Evolutionary conservation across 1,139 yeast species (phyloP).

Genomic region (Yamadazyma atmosphaerica): DNA sequence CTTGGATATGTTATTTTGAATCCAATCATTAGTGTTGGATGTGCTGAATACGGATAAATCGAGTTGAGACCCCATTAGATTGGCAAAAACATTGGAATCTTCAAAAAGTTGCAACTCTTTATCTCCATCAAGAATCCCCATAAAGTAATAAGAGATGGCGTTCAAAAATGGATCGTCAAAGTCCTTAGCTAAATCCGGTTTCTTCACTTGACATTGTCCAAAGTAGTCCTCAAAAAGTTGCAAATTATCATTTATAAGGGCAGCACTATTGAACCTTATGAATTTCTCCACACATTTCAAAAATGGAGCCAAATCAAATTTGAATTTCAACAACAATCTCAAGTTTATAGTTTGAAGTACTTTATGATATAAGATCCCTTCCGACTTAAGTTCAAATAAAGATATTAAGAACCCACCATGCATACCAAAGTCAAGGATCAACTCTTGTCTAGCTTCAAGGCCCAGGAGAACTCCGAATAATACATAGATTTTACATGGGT

Average conservation of each 20-base stretch:
- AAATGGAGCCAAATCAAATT: constrained; percentile 23
- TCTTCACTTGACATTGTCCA: constrained; percentile 4
- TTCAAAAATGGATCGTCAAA: constrained; percentile 6
- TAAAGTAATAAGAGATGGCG: constrained; percentile 10
- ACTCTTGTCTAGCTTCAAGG: constrained; percentile 25
- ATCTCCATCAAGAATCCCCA: constrained; percentile 4
- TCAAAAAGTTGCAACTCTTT: constrained; percentile 3
- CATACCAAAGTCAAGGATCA: constrained; percentile 28
- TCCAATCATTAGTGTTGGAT: constrained; percentile 5
- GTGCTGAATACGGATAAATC: constrained; percentile 5
- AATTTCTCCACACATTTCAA: constrained; percentile 38
- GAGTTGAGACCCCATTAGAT: constrained; percentile 13
- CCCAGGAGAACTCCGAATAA: constrained; percentile 60
- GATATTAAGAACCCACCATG: constrained; percentile 34
- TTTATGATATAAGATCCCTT: constrained; percentile 57
- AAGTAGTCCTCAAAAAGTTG: constrained; percentile 22
- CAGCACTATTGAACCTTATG: constrained; percentile 40
- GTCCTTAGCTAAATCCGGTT: not conserved
- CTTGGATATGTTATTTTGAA: not conserved
- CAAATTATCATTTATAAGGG: constrained; percentile 35
- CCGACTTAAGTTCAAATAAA: constrained; percentile 56
- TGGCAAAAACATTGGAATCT: constrained; percentile 7
- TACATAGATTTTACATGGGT: constrained; percentile 68
- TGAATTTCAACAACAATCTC: constrained; percentile 39
- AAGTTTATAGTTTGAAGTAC: constrained; percentile 53